phyloP scores from a whole-genome alignment of 768 basidiomycete genomes.

The Mycena chlorophos region DNA sequence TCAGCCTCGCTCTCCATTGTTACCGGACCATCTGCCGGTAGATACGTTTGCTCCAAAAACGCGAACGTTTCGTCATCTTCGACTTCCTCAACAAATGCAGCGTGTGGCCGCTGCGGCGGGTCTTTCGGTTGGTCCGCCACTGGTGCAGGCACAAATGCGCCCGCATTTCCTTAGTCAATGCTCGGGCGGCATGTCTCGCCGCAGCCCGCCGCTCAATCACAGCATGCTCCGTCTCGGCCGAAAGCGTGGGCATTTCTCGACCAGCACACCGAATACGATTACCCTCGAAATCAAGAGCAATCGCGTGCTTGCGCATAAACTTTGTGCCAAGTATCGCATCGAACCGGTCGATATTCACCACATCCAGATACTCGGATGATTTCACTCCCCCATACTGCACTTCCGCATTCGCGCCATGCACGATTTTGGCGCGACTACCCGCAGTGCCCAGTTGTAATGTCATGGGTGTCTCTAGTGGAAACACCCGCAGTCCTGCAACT shows the following conservation, averaged over 20 bases:
- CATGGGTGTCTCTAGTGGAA: slow-evolving; percentile 18
- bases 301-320: slow-evolving; percentile 30
- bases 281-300: slow-evolving; percentile 26
- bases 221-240: neutral
- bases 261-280: slow-evolving; percentile 18
- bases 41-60: neutral
- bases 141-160: neutral
- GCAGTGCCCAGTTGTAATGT: slow-evolving; percentile 34
- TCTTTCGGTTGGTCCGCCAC: neutral
- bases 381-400: slow-evolving; percentile 12
- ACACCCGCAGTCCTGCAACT: slow-evolving; percentile 9
- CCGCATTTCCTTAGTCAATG: slow-evolving; percentile 1
- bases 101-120: neutral
- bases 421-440: slow-evolving; percentile 31
- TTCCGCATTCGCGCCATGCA: slow-evolving; percentile 24
- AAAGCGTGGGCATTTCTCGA: neutral
- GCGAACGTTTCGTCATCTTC: slow-evolving; percentile 3
- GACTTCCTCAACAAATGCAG: neutral
- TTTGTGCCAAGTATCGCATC: slow-evolving; percentile 38
- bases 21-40: neutral
- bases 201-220: slow-evolving; percentile 3
- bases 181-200: neutral
- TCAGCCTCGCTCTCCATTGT: neutral
- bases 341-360: slow-evolving; percentile 38
- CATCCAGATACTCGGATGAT: slow-evolving; percentile 27